Base-by-base conservation (phyloP, 2,329 filamentous ascomycete species). In the Endoconidiophora laricicola region DNA sequence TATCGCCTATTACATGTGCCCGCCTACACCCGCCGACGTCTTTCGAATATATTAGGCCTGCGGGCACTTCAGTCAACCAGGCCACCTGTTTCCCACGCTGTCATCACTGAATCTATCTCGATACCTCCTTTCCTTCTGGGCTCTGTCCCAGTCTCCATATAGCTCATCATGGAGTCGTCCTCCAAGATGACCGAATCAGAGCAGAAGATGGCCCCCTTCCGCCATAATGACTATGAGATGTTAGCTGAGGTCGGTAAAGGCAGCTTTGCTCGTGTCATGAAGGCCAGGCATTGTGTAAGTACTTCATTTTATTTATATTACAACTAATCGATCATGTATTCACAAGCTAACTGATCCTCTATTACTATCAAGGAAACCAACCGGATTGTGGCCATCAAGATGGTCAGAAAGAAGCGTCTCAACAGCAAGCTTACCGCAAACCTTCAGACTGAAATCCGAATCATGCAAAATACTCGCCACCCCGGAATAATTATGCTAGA, bases 371-470 rank as follows among this genome's bases (percentile, higher is more conserved):
- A 51, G 49, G 39, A 48, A 23, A 42, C 44, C 12, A 43, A 46
- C 4, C 22, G 23, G 10, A 44, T 49, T n/a, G 48, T 36, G 6
- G 91, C 91, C 54, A 86, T 98, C 76, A 98, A 98, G 66, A 94
- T 88, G 23, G 91, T 98, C 64, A 86, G 94, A 60, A 76, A 93
- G 58, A 76, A 74, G 57, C 90, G 91, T 61, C 74, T 98, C 22
- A 95, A 93, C 66, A 88, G 84, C 69, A 96, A 96, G 69, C 77
- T 98, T 50, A 93, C 90, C 62, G 88, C 95, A 56, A 98, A 96
- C 65, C 79, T 98, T 48, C 87, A 91, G 58, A 81, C 83, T 60
- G 91, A 98, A 69, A 96, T 98, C 63, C 76, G 90, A 58, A 98
- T 98, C 56, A 79, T 98, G 60, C 91, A 91, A 66, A 85, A 79